Evolutionary conservation across 1,284 basidiomycete species (phyloP).

Genomic region (Ustilago vetiveriae): DNA sequence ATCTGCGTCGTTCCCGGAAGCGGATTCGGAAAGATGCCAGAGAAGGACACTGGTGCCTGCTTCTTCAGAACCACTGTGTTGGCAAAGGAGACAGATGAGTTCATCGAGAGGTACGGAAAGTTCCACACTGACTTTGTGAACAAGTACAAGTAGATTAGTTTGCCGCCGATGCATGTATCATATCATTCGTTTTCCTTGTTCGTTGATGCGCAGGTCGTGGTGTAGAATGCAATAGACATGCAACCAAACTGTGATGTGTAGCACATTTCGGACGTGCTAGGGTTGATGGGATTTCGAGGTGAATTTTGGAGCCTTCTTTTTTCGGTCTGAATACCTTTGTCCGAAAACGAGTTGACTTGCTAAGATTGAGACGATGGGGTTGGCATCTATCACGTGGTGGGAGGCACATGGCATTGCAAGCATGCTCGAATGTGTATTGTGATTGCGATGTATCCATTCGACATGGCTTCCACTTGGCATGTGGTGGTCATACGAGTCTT

Average conservation of each 20-base stretch:
- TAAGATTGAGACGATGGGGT: too few relatives aligned
- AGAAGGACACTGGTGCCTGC: constrained; percentile 43
- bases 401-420: too few relatives aligned
- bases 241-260: background rate
- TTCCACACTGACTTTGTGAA: constrained; percentile 61
- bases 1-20: constrained; percentile 65
- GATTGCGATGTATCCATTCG: too few relatives aligned
- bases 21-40: constrained; percentile 61
- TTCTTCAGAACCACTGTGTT: constrained; percentile 64
- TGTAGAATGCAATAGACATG: background rate
- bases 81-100: constrained; percentile 65
- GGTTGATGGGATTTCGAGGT: background rate
- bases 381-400: too few relatives aligned
- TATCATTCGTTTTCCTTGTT: too few relatives aligned
- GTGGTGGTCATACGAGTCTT: constrained; percentile 21
- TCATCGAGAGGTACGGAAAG: constrained; percentile 59
- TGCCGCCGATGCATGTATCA: too few relatives aligned
- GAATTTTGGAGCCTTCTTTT: constrained; percentile 3
- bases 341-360: too few relatives aligned
- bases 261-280: too few relatives aligned
- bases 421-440: too few relatives aligned
- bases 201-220: background rate
- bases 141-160: constrained; percentile 24
- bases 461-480: too few relatives aligned
- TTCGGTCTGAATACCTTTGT: background rate